These are phyloP conservation scores for Bolboschoenus planiculmis DNA, from an alignment of 176 grass and related monocot species.

Conservation along the genomic window DNA sequence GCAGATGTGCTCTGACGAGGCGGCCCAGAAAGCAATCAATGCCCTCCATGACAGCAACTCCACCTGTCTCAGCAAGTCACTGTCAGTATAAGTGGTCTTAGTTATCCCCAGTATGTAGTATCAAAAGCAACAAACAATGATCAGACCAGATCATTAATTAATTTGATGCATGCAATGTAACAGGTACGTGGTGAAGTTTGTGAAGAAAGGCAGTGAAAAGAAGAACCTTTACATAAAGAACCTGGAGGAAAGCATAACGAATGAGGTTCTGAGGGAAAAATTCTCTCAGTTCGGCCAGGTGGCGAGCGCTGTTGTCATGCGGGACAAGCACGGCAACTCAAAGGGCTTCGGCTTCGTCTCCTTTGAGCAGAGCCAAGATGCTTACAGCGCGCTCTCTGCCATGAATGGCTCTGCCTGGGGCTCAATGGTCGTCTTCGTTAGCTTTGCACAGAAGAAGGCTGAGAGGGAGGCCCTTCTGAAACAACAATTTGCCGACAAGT, in stretches of 20 bases:
- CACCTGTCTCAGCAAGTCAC: constrained; percentile 22
- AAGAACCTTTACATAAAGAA: constrained; percentile 91
- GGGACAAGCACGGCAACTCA: constrained; percentile 48
- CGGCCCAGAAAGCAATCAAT: constrained; percentile 44
- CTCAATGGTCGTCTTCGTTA: constrained; percentile 58
- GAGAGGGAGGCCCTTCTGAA: constrained; percentile 56
- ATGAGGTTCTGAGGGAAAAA: constrained; percentile 60
- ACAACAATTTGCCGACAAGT: constrained; percentile 40
- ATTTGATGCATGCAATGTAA: neutral
- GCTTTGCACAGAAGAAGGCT: constrained; percentile 76
- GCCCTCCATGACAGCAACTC: constrained; percentile 47
- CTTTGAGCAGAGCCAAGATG: constrained; percentile 53
- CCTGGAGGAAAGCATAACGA: constrained; percentile 67
- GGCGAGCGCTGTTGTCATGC: constrained; percentile 55
- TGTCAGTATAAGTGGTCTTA: constrained; percentile 36
- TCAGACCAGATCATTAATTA: neutral
- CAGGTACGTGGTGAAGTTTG: constrained; percentile 63
- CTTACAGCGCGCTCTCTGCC: constrained; percentile 47
- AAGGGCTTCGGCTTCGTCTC: constrained; percentile 73
- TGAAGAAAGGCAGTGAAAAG: constrained; percentile 55
- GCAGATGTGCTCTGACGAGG: constrained; percentile 53
- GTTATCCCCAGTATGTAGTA: neutral
- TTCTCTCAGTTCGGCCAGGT: constrained; percentile 64
- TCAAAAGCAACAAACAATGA: no score
- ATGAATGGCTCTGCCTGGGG: constrained; percentile 66